Evolutionary conservation across 345 rosid genomes (phyloP).

Genomic region (Melaleuca alternifolia): DNA sequence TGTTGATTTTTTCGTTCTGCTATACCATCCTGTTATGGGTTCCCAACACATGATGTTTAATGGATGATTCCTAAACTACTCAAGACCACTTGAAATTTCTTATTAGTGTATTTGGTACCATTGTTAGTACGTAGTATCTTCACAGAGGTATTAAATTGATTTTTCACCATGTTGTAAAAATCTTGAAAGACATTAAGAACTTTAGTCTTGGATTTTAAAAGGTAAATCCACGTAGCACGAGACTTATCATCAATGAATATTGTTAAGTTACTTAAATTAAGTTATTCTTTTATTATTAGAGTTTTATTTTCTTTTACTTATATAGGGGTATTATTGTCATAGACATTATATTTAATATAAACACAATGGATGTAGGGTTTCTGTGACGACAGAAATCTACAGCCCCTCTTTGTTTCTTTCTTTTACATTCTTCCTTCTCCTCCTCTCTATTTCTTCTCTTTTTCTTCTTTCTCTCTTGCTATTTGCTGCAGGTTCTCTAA

Average conservation of each 20-base stretch:
- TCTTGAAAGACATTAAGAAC: neutral
- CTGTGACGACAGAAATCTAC: too few relatives aligned
- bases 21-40: neutral
- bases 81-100: neutral
- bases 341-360: too few relatives aligned
- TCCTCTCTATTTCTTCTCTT: too few relatives aligned
- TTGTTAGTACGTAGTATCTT: neutral
- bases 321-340: too few relatives aligned
- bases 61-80: neutral
- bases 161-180: neutral
- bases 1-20: neutral
- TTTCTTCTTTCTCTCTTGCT: too few relatives aligned
- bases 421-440: too few relatives aligned
- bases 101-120: neutral
- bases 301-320: too few relatives aligned
- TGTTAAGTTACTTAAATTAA: too few relatives aligned
- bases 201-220: neutral
- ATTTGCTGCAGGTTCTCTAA: too few relatives aligned
- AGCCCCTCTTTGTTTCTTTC: too few relatives aligned
- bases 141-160: neutral
- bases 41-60: neutral
- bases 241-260: neutral
- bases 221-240: neutral
- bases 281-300: too few relatives aligned
- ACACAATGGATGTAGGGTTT: too few relatives aligned